These are phyloP conservation scores for Jamesozyma jinghongensis DNA, from an alignment of 805 yeast genomes.

Conservation along the genomic window DNA sequence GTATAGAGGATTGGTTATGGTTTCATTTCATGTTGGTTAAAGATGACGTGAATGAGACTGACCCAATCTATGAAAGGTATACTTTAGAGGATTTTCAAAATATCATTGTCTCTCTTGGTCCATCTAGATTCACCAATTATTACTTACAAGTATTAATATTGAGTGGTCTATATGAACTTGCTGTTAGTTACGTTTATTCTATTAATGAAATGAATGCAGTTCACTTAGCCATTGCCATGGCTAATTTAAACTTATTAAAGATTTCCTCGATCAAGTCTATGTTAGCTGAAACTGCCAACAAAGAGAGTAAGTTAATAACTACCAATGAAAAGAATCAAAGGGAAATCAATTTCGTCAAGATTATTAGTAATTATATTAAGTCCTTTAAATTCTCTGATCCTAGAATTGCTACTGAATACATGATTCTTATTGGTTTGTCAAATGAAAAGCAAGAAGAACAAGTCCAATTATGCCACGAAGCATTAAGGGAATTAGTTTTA, in stretches of 20 bases:
- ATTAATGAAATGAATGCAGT: slow-evolving; percentile 77
- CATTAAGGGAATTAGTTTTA: slow-evolving; percentile 73
- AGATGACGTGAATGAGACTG: slow-evolving; percentile 40
- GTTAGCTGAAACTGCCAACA: slow-evolving; percentile 5
- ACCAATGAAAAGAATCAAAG: slow-evolving; percentile 29
- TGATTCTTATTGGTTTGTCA: slow-evolving; percentile 57
- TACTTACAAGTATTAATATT: slow-evolving; percentile 67
- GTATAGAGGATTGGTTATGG: slow-evolving; percentile 97
- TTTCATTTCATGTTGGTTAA: slow-evolving; percentile 70
- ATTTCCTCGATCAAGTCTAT: slow-evolving; percentile 7
- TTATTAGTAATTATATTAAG: slow-evolving; percentile 73
- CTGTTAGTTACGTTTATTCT: slow-evolving; percentile 47
- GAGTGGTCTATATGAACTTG: slow-evolving; percentile 74
- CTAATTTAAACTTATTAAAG: slow-evolving; percentile 55
- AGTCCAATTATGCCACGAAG: slow-evolving; percentile 57
- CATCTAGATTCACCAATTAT: slow-evolving; percentile 57
- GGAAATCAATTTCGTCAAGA: slow-evolving; percentile 42
- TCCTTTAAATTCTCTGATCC: slow-evolving; percentile 82
- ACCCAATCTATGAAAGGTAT: slow-evolving; percentile 60
- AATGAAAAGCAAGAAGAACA: slow-evolving; percentile 37
- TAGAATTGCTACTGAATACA: slow-evolving; percentile 82
- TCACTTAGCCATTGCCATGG: slow-evolving; percentile 76
- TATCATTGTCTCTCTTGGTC: slow-evolving; percentile 61
- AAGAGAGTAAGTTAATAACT: neutral
- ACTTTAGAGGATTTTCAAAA: slow-evolving; percentile 66